phyloP scores from a whole-genome alignment of 495 filamentous ascomycete genomes.

The Aspergillus wentii region DNA sequence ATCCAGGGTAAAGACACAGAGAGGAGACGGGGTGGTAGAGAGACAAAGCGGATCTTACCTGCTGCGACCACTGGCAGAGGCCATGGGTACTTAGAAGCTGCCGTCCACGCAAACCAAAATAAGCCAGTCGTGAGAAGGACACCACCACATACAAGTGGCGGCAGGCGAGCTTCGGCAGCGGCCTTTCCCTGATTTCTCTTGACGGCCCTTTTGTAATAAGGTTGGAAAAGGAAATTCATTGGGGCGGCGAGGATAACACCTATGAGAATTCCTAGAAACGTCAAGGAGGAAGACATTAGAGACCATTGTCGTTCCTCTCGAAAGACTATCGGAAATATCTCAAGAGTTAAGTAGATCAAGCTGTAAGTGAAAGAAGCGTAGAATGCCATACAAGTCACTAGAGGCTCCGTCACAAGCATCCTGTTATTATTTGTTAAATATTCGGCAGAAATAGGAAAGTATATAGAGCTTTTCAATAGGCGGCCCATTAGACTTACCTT shows the following conservation, averaged over 20 bases:
- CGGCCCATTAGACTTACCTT: too few relatives aligned
- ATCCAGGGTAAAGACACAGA: constrained; percentile 24
- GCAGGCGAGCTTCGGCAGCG: constrained; percentile 27
- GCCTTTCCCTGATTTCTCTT: constrained; percentile 12
- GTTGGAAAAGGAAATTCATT: constrained; percentile 22
- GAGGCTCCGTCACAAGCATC: constrained; percentile 37
- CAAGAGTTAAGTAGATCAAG: constrained; percentile 28
- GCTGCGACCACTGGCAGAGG: constrained; percentile 15
- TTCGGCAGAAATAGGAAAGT: too few relatives aligned
- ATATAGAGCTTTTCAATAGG: too few relatives aligned
- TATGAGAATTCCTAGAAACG: constrained; percentile 25
- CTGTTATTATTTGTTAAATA: too few relatives aligned
- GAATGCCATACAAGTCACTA: constrained; percentile 30
- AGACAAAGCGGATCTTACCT: too few relatives aligned
- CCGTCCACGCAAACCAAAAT: constrained; percentile 43
- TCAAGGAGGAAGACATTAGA: constrained; percentile 15
- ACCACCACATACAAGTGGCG: constrained; percentile 46
- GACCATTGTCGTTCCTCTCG: constrained; percentile 20
- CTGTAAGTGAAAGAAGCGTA: constrained; percentile 34
- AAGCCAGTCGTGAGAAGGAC: constrained; percentile 41
- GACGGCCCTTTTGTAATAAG: constrained; percentile 17
- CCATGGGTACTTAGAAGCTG: constrained; percentile 19
- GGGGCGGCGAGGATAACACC: constrained; percentile 20
- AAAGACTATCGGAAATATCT: constrained; percentile 31
- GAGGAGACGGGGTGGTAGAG: too few relatives aligned